Evolutionary conservation across 495 filamentous ascomycete species (phyloP).

Genomic region (Rusavskia elegans): DNA sequence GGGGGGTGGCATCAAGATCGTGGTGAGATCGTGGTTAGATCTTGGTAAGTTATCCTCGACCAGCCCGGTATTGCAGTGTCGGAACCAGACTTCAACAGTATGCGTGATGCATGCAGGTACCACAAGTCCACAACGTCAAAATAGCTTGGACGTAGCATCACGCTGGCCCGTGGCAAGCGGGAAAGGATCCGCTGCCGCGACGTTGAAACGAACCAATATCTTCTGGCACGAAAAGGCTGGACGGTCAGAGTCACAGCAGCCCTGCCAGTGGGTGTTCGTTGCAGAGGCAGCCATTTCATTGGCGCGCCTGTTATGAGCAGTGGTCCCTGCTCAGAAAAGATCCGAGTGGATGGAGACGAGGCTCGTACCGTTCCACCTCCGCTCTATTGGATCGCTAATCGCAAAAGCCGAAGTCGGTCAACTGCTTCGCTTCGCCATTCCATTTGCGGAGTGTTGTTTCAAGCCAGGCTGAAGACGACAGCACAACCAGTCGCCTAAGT

Average conservation of each 20-base stretch:
- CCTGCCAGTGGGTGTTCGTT: no score
- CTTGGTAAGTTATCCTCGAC: neutral
- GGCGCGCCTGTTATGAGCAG: neutral
- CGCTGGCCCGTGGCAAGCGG: neutral
- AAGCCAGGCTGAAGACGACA: neutral
- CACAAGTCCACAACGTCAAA: neutral
- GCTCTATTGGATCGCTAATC: neutral
- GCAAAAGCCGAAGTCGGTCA: neutral
- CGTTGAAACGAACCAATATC: neutral
- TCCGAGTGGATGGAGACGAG: neutral
- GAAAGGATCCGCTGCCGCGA: neutral
- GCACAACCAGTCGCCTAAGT: neutral
- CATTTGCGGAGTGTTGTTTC: neutral
- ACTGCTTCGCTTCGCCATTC: neutral
- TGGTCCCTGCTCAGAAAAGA: neutral
- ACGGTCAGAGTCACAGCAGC: no score
- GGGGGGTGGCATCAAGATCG: neutral
- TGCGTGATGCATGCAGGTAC: neutral
- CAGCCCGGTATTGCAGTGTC: neutral
- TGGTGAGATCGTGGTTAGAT: neutral
- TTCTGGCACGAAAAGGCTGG: no score
- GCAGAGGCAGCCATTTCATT: neutral
- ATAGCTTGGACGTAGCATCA: neutral
- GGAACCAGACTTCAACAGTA: neutral
- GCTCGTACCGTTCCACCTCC: neutral